Evolutionary conservation across 208 protist genomes (phyloP), one percentile per base, ranked within the genome.

Genomic region (Wallacemonas sp.): DNA sequence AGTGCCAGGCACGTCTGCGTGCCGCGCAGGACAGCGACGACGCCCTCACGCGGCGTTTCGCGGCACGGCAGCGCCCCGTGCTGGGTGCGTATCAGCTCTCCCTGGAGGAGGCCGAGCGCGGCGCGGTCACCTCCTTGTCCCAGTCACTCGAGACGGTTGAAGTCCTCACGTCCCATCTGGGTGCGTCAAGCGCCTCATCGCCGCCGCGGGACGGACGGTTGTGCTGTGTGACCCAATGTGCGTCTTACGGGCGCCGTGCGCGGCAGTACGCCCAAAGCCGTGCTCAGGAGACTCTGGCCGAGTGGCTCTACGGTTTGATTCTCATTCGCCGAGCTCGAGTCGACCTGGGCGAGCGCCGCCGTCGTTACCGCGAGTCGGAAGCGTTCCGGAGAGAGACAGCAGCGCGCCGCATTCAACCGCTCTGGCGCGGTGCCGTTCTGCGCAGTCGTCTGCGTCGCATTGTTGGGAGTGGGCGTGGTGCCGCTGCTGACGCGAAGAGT

Each of bases 371-470:
- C 27, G 41, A 81, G 39, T 68, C 58, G 14, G 70, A 85, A 61
- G 62, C 52, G 12, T 78, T 61, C 47, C 75, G 74, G 2, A 55
- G 64, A 29, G 85, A 89, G 61, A 46, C 39, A 43, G 90, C 90
- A 0, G 90, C 74, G 17, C 74, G 79, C 1, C 71, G 73, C 21
- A 96, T 96, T 65, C 90, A 93, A 54, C 88, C 87, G 11, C 36
- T 96, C n/a, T 87, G 87, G 82, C 87, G 91, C 39, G 91, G 91
- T 1, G 91, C 91, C 0, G 77, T 76, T 14, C 26, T 94, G 27
- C 91, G 91, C 2, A 78, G 75, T 4, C 83, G 91, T 8, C 68
- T 96, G 21, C 55, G 61, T 23, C 87, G 87, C 19, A 76, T 92
- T 21, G 43, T 34, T 19, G 19, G 33, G 24, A 6, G 21, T 54